Conservation (phyloP, 306 rosid species). For the Trifolium repens region DNA sequence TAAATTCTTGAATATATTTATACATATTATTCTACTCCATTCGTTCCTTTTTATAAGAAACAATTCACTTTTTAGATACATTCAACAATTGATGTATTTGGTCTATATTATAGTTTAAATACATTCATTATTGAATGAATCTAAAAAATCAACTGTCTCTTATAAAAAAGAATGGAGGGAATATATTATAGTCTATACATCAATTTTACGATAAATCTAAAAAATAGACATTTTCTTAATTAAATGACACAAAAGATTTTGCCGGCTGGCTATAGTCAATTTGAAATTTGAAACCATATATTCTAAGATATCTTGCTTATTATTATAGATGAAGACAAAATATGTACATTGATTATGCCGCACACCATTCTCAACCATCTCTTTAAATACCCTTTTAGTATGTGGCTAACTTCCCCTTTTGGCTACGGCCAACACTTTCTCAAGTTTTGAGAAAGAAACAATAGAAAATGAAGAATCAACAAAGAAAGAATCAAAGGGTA, state of each 20-base stretch:
- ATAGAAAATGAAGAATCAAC: constrained; percentile 10
- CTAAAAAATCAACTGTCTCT: too few relatives aligned
- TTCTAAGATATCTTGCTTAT: constrained; percentile 4
- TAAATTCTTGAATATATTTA: too few relatives aligned
- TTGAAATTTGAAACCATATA: background rate
- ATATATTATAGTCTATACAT: too few relatives aligned
- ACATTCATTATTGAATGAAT: too few relatives aligned
- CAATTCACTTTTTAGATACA: too few relatives aligned
- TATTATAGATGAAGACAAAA: constrained; percentile 28
- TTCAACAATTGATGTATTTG: too few relatives aligned
- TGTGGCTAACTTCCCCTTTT: constrained; percentile 4
- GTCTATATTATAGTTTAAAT: too few relatives aligned
- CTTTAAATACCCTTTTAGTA: background rate
- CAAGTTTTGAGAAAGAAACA: constrained; percentile 4
- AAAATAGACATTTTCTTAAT: background rate
- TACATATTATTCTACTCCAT: too few relatives aligned
- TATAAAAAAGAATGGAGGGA: too few relatives aligned
- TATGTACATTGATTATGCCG: background rate
- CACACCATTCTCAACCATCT: background rate
- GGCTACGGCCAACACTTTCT: constrained; percentile 1
- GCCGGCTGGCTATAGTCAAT: constrained; percentile 40
- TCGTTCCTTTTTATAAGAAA: too few relatives aligned
- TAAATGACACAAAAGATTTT: background rate
- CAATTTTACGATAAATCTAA: too few relatives aligned
- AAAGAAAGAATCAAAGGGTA: constrained; percentile 14